These are phyloP conservation scores for Vaucheria bursata DNA, from an alignment of 352 stramenopile species.

Conservation along the genomic window DNA sequence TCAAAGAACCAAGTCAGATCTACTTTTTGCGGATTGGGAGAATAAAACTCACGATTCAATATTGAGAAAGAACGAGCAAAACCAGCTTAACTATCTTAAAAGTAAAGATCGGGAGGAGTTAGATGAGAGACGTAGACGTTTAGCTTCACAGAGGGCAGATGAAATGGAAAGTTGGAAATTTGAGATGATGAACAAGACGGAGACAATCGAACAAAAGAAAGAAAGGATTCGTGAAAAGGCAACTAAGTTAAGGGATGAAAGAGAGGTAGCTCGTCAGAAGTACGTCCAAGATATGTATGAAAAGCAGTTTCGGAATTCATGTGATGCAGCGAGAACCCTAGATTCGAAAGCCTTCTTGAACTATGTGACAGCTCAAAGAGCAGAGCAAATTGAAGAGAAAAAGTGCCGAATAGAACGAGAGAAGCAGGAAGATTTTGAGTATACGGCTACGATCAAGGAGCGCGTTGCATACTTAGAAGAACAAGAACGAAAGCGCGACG, in stretches of 20 bases:
- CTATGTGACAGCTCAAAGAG: conserved; percentile 25
- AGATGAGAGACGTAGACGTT: conserved; percentile 43
- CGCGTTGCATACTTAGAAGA: conserved; percentile 30
- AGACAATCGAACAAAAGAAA: conserved; percentile 42
- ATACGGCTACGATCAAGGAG: conserved; percentile 31
- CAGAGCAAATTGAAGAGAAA: conserved; percentile 38
- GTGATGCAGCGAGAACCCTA: conserved; percentile 56
- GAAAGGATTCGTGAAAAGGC: conserved; percentile 52
- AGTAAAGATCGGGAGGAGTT: too few relatives aligned
- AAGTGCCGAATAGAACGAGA: conserved; percentile 2
- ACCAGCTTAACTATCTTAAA: conserved; percentile 49
- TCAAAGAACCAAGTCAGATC: conserved; percentile 6
- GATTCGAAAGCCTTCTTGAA: conserved; percentile 51
- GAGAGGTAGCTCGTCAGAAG: conserved; percentile 52
- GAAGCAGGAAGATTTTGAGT: conserved; percentile 2
- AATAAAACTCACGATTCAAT: conserved; percentile 52
- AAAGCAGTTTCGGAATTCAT: conserved; percentile 55
- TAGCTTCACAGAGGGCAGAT: conserved; percentile 52
- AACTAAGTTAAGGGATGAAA: conserved; percentile 51
- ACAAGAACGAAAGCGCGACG: conserved; percentile 17
- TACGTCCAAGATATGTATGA: conserved; percentile 55
- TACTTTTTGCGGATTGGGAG: conserved; percentile 52
- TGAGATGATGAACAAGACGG: conserved; percentile 43
- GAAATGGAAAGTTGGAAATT: conserved; percentile 55
- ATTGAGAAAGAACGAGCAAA: conserved; percentile 39